Base-by-base conservation (phyloP, 352 stramenopile species). In the Albugo laibachii region DNA sequence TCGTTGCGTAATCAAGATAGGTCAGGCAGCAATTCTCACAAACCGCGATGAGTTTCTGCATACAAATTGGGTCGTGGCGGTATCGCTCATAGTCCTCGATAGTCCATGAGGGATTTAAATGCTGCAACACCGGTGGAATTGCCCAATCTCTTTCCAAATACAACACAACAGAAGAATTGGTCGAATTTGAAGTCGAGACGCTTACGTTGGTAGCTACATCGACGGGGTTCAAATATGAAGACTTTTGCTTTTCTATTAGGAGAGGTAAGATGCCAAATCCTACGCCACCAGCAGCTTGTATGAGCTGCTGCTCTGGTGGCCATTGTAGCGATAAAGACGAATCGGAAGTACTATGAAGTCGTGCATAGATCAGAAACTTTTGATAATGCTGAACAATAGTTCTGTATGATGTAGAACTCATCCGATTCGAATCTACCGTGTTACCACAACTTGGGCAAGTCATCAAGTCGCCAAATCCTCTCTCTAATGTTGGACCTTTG, bases 1-100 rank as follows among this genome's bases (percentile, higher is more conserved):
- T 66, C 10, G 76, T 86, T 20, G 61, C 61, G 53, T 83, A 89
- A 57, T 96, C 80, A 10, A 87, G 75, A 55, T 96, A 98, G 5
- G 95, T 77, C 15, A 98, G 65, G 45, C 80, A 98, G 58, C 89
- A 98, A 27, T 56, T 59, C 49, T 97, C 88, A 41, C 92, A 98
- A 0, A 97, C 76, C 1, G 64, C 58, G 4, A 86, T 79, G 2
- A 69, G 80, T 59, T 96, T 97, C 58, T 95, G 89, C 6, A 97
- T 56, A 54, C 97, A 98, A 19, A 97, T 80, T 13, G 91, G 85
- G 49, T 98, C 92, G 47, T 69, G 60, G 11, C 80, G 77, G 49
- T 96, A 93, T 39, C 79, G 67, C 21, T 66, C 55, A 61, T 96
- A 97, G 24, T 92, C 84, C 16, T 81, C 65, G 1, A 66, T 57